Conservation (phyloP, 2,329 filamentous ascomycete genomes). For the Xylariaceae sp. region DNA sequence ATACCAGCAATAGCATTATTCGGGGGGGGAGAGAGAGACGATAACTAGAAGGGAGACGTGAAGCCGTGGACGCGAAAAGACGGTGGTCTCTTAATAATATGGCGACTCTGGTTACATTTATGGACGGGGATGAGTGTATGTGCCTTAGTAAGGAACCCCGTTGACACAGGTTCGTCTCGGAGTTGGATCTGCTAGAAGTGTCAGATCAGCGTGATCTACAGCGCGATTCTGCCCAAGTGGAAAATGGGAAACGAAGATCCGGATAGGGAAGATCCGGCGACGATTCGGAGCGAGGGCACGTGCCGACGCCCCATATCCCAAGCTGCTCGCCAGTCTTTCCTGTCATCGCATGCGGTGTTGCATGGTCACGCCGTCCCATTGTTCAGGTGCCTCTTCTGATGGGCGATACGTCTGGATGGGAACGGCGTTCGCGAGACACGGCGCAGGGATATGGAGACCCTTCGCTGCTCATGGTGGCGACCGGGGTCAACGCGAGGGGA, state of each 20-base stretch:
- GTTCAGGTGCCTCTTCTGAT: not conserved
- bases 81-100: not conserved
- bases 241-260: too few relatives aligned
- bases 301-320: too few relatives aligned
- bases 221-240: too few relatives aligned
- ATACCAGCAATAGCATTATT: constrained; percentile 5
- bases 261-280: too few relatives aligned
- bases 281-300: too few relatives aligned
- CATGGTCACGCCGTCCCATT: not conserved
- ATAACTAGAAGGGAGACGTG: not conserved
- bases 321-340: too few relatives aligned
- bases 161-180: too few relatives aligned
- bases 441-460: not conserved
- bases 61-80: not conserved
- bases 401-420: not conserved
- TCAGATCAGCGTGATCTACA: too few relatives aligned
- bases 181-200: too few relatives aligned
- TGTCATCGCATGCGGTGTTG: not conserved
- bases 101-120: not conserved
- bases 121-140: too few relatives aligned
- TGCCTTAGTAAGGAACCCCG: not conserved
- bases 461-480: not conserved
- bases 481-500: too few relatives aligned
- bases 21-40: not conserved
- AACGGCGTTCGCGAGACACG: not conserved